A percentile compares a stretch with the other conserved stretches of the same genome.
phyloP scores from a whole-genome alignment of 257 asterid species.

The Apocynum venetum region DNA sequence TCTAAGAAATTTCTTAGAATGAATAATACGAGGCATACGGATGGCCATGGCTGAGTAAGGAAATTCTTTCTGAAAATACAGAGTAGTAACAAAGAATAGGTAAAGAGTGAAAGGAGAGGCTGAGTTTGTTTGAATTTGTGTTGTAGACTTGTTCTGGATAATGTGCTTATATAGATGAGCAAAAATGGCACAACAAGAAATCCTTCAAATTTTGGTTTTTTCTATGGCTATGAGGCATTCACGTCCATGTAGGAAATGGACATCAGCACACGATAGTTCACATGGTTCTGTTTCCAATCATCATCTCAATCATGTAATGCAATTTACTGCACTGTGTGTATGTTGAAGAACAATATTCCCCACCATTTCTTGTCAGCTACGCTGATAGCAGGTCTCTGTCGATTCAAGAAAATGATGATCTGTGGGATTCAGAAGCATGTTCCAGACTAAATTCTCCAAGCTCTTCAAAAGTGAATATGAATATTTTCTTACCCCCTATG shows the following conservation, averaged over 20 bases:
- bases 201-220: not conserved
- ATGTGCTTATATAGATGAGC: not conserved
- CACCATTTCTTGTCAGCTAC: not conserved
- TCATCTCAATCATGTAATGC: not conserved
- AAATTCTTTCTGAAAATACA: not conserved
- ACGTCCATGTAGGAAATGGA: not conserved
- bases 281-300: not conserved
- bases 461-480: not conserved
- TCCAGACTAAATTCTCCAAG: not conserved
- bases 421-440: not conserved
- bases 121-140: not conserved
- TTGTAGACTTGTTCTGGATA: not conserved
- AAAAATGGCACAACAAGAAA: not conserved
- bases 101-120: not conserved
- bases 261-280: not conserved
- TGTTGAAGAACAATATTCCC: not conserved
- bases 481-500: not conserved
- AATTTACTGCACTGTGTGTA: not conserved
- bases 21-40: not conserved
- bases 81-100: not conserved
- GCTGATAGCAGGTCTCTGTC: not conserved
- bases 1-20: conserved; percentile 1
- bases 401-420: not conserved
- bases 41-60: not conserved
- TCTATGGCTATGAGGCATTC: not conserved